Conservation (phyloP, 1,284 basidiomycete species). For the Boletus semigastroideus region DNA sequence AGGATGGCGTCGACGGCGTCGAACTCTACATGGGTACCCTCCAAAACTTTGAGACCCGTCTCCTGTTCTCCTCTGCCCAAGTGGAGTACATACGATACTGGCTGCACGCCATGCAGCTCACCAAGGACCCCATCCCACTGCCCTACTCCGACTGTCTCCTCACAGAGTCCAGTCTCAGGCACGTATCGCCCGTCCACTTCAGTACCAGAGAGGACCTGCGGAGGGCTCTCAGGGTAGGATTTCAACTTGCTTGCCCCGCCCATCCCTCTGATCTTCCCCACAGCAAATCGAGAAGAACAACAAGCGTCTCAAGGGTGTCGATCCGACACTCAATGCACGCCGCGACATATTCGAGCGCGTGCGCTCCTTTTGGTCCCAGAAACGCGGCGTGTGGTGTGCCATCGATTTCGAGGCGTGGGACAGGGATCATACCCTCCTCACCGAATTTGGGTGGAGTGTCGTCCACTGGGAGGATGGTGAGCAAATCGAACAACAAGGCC, state of each 20-base stretch:
- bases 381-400: slow-evolving; percentile 67
- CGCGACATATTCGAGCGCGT: slow-evolving; percentile 65
- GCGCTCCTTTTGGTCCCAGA: slow-evolving; percentile 59
- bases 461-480: slow-evolving; percentile 54
- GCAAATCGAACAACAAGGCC: slow-evolving; percentile 49
- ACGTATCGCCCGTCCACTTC: slow-evolving; percentile 59
- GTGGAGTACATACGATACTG: slow-evolving; percentile 85
- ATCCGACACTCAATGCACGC: slow-evolving; percentile 52
- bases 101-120: slow-evolving; percentile 72
- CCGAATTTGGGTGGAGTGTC: slow-evolving; percentile 74
- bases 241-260: no score
- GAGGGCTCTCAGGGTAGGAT: slow-evolving; percentile 54
- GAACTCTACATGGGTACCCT: slow-evolving; percentile 77
- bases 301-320: slow-evolving; percentile 65
- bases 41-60: slow-evolving; percentile 61
- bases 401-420: slow-evolving; percentile 84
- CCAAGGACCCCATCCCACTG: slow-evolving; percentile 60
- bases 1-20: slow-evolving; percentile 58
- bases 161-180: slow-evolving; percentile 50
- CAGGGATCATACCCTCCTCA: slow-evolving; percentile 63
- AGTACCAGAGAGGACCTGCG: slow-evolving; percentile 52
- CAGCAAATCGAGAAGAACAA: slow-evolving; percentile 77
- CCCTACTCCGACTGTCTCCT: slow-evolving; percentile 74
- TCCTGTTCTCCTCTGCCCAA: slow-evolving; percentile 80
- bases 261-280: slow-evolving; percentile 2